These are phyloP conservation scores for Alternaria infectoria DNA, from an alignment of 2,329 filamentous ascomycete species.

Conservation along the genomic window DNA sequence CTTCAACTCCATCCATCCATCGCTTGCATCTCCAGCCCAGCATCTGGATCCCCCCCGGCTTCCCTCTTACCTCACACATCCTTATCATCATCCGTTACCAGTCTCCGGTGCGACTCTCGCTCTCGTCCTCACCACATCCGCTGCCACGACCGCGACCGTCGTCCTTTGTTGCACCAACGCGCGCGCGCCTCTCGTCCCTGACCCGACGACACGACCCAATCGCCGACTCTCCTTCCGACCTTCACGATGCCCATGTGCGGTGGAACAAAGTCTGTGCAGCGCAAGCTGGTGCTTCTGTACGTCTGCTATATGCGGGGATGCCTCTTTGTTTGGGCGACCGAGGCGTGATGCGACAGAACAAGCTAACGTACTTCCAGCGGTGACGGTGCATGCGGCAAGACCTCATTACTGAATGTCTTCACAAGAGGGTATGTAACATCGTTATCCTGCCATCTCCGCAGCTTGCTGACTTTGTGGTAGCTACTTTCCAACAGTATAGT, in stretches of 20 bases:
- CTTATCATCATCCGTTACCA: constrained; percentile 19
- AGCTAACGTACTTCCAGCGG: constrained; percentile 64
- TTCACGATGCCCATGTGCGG: constrained; percentile 56
- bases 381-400: constrained; percentile 97
- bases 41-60: constrained; percentile 15
- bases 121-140: constrained; percentile 9
- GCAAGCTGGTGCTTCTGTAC: constrained; percentile 93
- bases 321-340: constrained; percentile 12
- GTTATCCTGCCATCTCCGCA: not conserved
- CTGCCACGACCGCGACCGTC: constrained; percentile 13
- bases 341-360: constrained; percentile 24
- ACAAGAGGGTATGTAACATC: constrained; percentile 82
- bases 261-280: constrained; percentile 77
- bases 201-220: constrained; percentile 31
- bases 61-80: constrained; percentile 12
- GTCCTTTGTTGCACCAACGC: constrained; percentile 27
- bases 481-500: constrained; percentile 97
- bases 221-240: constrained; percentile 21
- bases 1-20: constrained; percentile 13
- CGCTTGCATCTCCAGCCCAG: constrained; percentile 16
- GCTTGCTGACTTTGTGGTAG: constrained; percentile 53
- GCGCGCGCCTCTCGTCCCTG: constrained; percentile 32
- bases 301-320: constrained; percentile 45
- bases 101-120: constrained; percentile 11
- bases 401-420: constrained; percentile 95